Conservation (phyloP, 139 green algal species). For the Micractinium conductrix region DNA sequence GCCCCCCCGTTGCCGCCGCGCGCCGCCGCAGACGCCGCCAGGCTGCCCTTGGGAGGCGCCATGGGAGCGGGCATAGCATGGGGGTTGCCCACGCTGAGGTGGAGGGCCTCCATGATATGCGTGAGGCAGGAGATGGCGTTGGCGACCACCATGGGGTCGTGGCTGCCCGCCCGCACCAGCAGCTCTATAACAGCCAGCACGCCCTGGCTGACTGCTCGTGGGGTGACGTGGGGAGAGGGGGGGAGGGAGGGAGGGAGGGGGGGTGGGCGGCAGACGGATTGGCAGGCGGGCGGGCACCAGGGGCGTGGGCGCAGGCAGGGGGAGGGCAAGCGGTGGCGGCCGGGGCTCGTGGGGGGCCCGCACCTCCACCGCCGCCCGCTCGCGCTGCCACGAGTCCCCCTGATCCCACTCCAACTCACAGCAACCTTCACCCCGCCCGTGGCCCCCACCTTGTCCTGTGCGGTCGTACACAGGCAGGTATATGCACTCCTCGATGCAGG, state of each 20-base stretch:
- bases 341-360: no score
- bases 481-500: constrained; percentile 37
- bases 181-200: constrained; percentile 51
- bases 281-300: no score
- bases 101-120: constrained; percentile 13
- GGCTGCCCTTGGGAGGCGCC: not conserved
- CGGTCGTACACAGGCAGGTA: constrained; percentile 50
- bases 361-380: no score
- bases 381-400: no score
- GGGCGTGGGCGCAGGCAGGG: not conserved
- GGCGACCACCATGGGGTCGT: constrained; percentile 36
- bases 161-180: constrained; percentile 13
- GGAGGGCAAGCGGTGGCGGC: no score
- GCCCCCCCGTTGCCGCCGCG: not conserved
- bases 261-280: not conserved
- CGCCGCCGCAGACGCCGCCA: not conserved
- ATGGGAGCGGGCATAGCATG: not conserved
- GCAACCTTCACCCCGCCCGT: no score
- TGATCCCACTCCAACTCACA: no score
- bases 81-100: constrained; percentile 23
- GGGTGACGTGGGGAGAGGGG: not conserved
- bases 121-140: constrained; percentile 26
- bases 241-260: not conserved
- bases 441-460: not conserved
- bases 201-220: constrained; percentile 26